These are phyloP conservation scores for Sugiyamaella lignohabitans DNA, from an alignment of 805 yeast genomes.

Conservation along the genomic window DNA sequence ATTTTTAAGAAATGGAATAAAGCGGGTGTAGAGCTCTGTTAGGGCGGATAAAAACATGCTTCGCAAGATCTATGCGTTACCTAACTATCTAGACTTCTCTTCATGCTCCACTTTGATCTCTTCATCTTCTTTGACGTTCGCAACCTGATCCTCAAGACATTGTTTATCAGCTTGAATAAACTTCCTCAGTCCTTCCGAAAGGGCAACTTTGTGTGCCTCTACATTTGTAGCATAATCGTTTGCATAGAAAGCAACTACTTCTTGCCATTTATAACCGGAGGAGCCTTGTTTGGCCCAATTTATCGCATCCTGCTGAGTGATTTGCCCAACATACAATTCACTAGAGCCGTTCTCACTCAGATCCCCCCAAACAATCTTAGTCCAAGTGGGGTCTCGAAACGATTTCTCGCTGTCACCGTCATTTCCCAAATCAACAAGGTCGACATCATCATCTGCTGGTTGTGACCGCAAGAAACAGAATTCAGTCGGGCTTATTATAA, in stretches of 20 bases:
- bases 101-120: too few species aligned
- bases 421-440: conserved; percentile 11
- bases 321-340: not conserved
- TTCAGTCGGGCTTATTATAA: conserved; percentile 20
- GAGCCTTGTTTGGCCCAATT: conserved; percentile 18
- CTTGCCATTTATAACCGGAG: conserved; percentile 19
- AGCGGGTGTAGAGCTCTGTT: too few species aligned
- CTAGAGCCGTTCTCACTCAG: not conserved
- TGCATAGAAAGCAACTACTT: conserved; percentile 21
- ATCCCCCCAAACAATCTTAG: not conserved
- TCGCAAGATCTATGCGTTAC: too few species aligned
- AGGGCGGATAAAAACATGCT: too few species aligned
- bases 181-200: conserved; percentile 9
- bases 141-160: too few species aligned
- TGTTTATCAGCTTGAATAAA: conserved; percentile 14
- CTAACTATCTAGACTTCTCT: too few species aligned
- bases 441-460: conserved; percentile 4
- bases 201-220: conserved; percentile 5
- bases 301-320: conserved; percentile 15
- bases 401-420: not conserved
- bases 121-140: too few species aligned
- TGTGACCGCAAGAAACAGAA: conserved; percentile 13
- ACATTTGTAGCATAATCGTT: conserved; percentile 14
- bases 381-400: not conserved
- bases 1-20: too few species aligned